Evolutionary conservation across 805 yeast species (phyloP).

Genomic region (Candida succiphila): DNA sequence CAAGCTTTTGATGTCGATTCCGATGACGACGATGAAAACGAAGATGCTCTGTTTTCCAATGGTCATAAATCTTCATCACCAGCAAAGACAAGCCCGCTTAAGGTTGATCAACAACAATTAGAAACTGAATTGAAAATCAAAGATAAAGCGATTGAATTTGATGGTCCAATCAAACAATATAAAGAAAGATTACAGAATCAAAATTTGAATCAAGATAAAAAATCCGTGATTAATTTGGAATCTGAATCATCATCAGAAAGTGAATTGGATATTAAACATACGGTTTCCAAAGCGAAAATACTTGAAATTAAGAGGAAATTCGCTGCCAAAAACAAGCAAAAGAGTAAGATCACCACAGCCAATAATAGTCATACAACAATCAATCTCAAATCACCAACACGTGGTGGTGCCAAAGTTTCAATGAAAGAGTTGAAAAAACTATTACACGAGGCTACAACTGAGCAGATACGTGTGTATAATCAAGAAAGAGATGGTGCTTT

Average conservation of each 20-base stretch:
- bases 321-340: slow-evolving; percentile 2
- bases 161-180: slow-evolving; percentile 4
- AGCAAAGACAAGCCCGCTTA: slow-evolving; percentile 1
- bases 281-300: background rate
- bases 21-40: slow-evolving; percentile 11
- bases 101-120: background rate
- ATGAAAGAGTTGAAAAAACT: no score
- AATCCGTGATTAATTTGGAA: background rate
- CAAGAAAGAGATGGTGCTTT: background rate
- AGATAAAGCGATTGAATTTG: slow-evolving; percentile 1
- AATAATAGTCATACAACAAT: no score
- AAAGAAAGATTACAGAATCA: background rate
- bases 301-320: slow-evolving; percentile 2
- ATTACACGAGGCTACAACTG: no score
- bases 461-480: no score
- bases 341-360: no score
- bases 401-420: no score
- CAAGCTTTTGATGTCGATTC: slow-evolving; percentile 9
- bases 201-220: background rate
- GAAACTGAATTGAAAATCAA: no score
- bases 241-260: background rate
- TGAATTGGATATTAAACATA: background rate
- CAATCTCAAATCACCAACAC: no score
- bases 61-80: background rate
- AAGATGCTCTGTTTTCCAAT: slow-evolving; percentile 6